Evolutionary conservation across 352 stramenopile species (phyloP).

Genomic region (Globisporangium spiculum): DNA sequence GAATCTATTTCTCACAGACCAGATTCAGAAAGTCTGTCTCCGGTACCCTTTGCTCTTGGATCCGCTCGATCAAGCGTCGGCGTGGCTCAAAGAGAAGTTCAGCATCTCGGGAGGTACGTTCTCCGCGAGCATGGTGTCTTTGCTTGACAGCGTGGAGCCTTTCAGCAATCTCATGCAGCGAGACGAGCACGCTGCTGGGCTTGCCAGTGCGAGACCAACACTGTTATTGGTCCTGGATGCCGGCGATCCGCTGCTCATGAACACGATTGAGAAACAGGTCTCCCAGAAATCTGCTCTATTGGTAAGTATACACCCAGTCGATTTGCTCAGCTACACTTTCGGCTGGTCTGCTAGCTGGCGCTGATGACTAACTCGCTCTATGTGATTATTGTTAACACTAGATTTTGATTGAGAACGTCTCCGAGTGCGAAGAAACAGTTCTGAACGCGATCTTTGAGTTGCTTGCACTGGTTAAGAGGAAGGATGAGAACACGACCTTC

Average conservation of each 20-base stretch:
- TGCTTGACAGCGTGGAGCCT: not conserved
- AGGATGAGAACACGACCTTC: slow-evolving; percentile 37
- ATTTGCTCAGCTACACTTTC: not conserved
- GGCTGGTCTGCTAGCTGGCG: not conserved
- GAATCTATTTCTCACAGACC: slow-evolving; percentile 52
- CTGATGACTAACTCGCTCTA: not conserved
- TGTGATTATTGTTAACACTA: slow-evolving; percentile 6
- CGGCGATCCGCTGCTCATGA: slow-evolving; percentile 34
- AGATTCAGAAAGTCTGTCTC: slow-evolving; percentile 39
- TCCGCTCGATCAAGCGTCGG: slow-evolving; percentile 29
- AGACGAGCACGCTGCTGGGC: slow-evolving; percentile 12
- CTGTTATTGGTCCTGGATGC: slow-evolving; percentile 38
- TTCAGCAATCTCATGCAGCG: not conserved
- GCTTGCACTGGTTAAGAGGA: slow-evolving; percentile 34
- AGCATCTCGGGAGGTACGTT: slow-evolving; percentile 1
- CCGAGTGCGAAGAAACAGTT: slow-evolving; percentile 35
- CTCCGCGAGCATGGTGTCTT: slow-evolving; percentile 2
- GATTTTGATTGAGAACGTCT: slow-evolving; percentile 50
- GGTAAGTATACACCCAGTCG: slow-evolving; percentile 12
- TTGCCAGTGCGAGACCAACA: not conserved
- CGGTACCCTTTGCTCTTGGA: slow-evolving; percentile 54
- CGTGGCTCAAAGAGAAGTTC: slow-evolving; percentile 41
- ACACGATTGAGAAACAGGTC: slow-evolving; percentile 42
- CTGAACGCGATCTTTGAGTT: slow-evolving; percentile 41
- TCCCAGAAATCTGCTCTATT: slow-evolving; percentile 25